Evolutionary conservation across 768 basidiomycete genomes (phyloP), one percentile per base, ranked within the genome.

Genomic region (Tylopilus plumbeoviolaceoides): DNA sequence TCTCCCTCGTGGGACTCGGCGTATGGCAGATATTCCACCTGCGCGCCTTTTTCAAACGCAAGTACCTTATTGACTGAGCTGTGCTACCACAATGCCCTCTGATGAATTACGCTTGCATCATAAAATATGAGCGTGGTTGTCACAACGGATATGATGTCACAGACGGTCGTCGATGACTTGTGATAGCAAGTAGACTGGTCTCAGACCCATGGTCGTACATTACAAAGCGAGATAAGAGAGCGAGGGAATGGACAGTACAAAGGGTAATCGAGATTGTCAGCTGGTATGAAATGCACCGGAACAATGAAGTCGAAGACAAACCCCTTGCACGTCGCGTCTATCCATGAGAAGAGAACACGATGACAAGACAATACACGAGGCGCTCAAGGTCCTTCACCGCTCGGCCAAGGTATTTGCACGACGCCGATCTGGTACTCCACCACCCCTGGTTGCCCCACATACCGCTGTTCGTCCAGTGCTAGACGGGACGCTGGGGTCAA

Each of bases 21-120:
- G 80, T 79, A 41, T 99, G 95, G 97, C 94, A 98, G 73, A 89
- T 99, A 42, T 73, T 97, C 67, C 95, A 98, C 66, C 76, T 99
- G 14, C 84, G 94, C 43, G 81, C 92, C 7, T 98, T 89, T 83
- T 98, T 98, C 83, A 94, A 91, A 75, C 81, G 88, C 65, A 97
- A 94, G 73, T 92, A 94, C 72, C 84, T 94, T 64, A 94, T 94
- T 63, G 91, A 94, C 65, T 89, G 72, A 73, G 55, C 42, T 38
- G 46, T 58, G 54, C 35, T 54, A 12, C 33, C 11, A 41, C 54
- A 30, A 56, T 57, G 39, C 47, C 11, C 18, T 47, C 28, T 44
- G 39, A 33, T 12, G 58, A 38, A 27, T 49, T 18, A 44, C 17
- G 40, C 51, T 49, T 51, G 51, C 23, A 23, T 43, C 44, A 23